Evolutionary conservation across 345 rosid species (phyloP).

Genomic region (Durio zibethinus): DNA sequence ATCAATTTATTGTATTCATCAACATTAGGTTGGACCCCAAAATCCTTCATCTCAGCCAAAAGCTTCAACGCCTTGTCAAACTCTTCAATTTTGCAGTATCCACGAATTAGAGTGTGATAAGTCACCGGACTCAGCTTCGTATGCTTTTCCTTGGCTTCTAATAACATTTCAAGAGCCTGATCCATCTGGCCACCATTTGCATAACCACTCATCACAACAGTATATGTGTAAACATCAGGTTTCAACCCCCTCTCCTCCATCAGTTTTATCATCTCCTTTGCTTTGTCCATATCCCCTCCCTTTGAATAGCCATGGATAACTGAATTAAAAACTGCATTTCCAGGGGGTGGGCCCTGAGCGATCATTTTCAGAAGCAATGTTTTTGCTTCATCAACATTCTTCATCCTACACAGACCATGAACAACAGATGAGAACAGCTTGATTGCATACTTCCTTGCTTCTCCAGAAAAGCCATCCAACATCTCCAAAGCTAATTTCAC

Average conservation of each 20-base stretch:
- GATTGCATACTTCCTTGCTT: slow-evolving; percentile 46
- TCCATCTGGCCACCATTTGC: slow-evolving; percentile 69
- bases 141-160: slow-evolving; percentile 71
- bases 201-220: slow-evolving; percentile 72
- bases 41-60: slow-evolving; percentile 65
- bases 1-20: slow-evolving; percentile 80
- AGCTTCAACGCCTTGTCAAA: slow-evolving; percentile 63
- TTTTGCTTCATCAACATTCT: slow-evolving; percentile 54
- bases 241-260: slow-evolving; percentile 74
- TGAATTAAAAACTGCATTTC: slow-evolving; percentile 69
- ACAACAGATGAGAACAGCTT: slow-evolving; percentile 69
- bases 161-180: slow-evolving; percentile 50
- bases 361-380: slow-evolving; percentile 64
- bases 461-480: slow-evolving; percentile 47
- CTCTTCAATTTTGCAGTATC: slow-evolving; percentile 72
- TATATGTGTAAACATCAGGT: slow-evolving; percentile 74
- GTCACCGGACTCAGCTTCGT: slow-evolving; percentile 56
- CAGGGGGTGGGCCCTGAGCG: slow-evolving; percentile 71
- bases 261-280: slow-evolving; percentile 53
- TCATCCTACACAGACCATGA: slow-evolving; percentile 59
- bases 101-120: slow-evolving; percentile 73
- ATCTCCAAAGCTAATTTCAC: slow-evolving; percentile 55
- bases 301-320: slow-evolving; percentile 56
- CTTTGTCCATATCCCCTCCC: slow-evolving; percentile 52
- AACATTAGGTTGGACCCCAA: slow-evolving; percentile 53